Conservation (phyloP, 2,329 filamentous ascomycete genomes). For the Aspergillus pseudoterreus region DNA sequence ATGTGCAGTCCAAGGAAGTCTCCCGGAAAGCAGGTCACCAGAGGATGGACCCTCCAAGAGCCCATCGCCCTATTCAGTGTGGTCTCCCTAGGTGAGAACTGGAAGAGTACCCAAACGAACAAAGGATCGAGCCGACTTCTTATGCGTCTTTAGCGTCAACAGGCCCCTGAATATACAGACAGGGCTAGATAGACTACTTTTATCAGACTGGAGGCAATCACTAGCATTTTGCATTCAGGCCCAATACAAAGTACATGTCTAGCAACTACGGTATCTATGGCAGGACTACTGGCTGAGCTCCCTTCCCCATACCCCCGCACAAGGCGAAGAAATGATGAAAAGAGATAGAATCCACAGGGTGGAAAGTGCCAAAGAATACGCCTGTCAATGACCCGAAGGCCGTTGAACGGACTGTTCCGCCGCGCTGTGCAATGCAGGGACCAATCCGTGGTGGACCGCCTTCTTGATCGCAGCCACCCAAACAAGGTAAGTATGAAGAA, state of each 20-base stretch:
- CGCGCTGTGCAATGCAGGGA: conserved; percentile 58
- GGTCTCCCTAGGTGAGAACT: background rate
- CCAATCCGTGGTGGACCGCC: conserved; percentile 44
- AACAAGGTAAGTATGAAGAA: conserved; percentile 53
- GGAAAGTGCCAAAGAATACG: conserved; percentile 49
- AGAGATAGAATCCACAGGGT: conserved; percentile 25
- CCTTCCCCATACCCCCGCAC: conserved; percentile 36
- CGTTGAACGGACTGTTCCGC: conserved; percentile 48
- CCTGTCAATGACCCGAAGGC: conserved; percentile 48
- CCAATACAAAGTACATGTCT: too few relatives aligned
- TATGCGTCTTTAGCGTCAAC: too few relatives aligned
- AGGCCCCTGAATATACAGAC: too few relatives aligned
- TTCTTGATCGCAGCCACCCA: conserved; percentile 47
- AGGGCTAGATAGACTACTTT: too few relatives aligned
- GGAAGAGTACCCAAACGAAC: too few relatives aligned
- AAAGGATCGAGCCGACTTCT: too few relatives aligned
- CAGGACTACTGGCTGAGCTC: background rate
- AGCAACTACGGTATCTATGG: background rate
- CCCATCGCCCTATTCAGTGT: background rate
- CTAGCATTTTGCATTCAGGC: too few relatives aligned
- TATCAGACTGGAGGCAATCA: too few relatives aligned
- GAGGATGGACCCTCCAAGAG: background rate
- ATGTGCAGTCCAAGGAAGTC: background rate
- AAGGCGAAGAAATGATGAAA: conserved; percentile 42
- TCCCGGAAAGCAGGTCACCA: background rate